A percentile compares a stretch with the other conserved stretches of the same genome.
Evolutionary conservation across 169 alveolate species (phyloP).

Genomic region (Cryptosporidium andersoni): DNA sequence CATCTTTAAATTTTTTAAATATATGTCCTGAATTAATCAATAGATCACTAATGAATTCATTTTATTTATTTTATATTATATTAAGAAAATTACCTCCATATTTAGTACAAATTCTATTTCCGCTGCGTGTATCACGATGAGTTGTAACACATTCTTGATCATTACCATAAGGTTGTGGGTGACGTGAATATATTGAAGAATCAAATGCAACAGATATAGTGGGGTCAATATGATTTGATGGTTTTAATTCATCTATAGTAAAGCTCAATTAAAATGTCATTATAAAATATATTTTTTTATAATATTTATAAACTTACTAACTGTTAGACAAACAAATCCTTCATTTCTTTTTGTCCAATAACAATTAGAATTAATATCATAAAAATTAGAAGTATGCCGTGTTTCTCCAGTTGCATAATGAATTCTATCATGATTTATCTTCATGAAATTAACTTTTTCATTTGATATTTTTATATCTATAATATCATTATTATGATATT

Average conservation of each 20-base stretch:
- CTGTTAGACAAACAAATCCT: constrained; percentile 17
- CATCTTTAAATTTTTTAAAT: neutral
- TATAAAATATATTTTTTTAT: neutral
- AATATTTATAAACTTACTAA: constrained; percentile 21
- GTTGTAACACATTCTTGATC: constrained; percentile 70
- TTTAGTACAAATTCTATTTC: constrained; percentile 34
- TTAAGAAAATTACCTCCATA: constrained; percentile 17
- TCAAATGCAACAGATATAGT: constrained; percentile 52
- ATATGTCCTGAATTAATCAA: no score
- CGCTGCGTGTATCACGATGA: constrained; percentile 28
- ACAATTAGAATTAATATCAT: constrained; percentile 60
- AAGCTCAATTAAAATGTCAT: neutral
- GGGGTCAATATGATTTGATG: constrained; percentile 45
- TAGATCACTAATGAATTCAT: no score
- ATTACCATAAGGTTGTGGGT: constrained; percentile 46
- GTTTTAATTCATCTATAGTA: constrained; percentile 27
- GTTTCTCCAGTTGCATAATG: constrained; percentile 30
- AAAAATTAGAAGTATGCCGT: constrained; percentile 37
- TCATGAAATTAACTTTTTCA: constrained; percentile 7
- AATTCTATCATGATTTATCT: constrained; percentile 37
- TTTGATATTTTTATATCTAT: constrained; percentile 12
- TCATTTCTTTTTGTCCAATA: constrained; percentile 29
- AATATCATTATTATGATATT: neutral
- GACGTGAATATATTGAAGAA: constrained; percentile 9
- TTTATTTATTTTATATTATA: no score